Conservation (phyloP, 768 basidiomycete species). For the Phlegmacium glaucopus region DNA sequence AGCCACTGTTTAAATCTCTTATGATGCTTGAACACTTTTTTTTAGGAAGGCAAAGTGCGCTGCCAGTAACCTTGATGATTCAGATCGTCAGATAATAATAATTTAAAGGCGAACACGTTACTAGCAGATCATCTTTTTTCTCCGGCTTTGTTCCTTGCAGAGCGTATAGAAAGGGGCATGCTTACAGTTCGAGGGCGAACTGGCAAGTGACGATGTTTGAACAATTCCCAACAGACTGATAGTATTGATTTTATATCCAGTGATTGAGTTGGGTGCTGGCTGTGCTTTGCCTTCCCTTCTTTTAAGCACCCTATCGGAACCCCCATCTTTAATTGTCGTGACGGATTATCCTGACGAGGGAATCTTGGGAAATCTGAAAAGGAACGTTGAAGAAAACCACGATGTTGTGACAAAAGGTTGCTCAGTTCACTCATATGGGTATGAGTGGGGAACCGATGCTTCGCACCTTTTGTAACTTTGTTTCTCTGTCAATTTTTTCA, state of each 20-base stretch:
- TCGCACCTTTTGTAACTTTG: slow-evolving; percentile 43
- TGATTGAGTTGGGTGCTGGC: slow-evolving; percentile 72
- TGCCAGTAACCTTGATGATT: slow-evolving; percentile 3
- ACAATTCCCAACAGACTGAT: not conserved
- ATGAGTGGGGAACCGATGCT: slow-evolving; percentile 63
- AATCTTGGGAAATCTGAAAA: slow-evolving; percentile 53
- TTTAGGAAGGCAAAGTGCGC: slow-evolving; percentile 59
- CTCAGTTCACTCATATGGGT: slow-evolving; percentile 42
- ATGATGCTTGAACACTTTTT: not conserved
- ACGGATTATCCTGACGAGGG: slow-evolving; percentile 69
- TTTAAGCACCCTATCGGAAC: slow-evolving; percentile 37
- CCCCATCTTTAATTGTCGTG: slow-evolving; percentile 52
- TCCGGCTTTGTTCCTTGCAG: slow-evolving; percentile 62
- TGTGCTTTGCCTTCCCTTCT: slow-evolving; percentile 66
- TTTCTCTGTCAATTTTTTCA: not conserved
- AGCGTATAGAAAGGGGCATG: slow-evolving; percentile 56
- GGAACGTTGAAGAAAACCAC: slow-evolving; percentile 53
- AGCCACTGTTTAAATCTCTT: not conserved
- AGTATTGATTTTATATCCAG: slow-evolving; percentile 29
- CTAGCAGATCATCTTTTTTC: slow-evolving; percentile 75
- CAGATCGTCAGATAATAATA: slow-evolving; percentile 9
- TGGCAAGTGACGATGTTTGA: slow-evolving; percentile 30
- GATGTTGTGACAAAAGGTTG: slow-evolving; percentile 33
- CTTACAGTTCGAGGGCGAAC: slow-evolving; percentile 39
- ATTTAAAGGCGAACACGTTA: slow-evolving; percentile 62